phyloP scores from a whole-genome alignment of 139 green algal genomes.

The Coccomyxa sp. region DNA sequence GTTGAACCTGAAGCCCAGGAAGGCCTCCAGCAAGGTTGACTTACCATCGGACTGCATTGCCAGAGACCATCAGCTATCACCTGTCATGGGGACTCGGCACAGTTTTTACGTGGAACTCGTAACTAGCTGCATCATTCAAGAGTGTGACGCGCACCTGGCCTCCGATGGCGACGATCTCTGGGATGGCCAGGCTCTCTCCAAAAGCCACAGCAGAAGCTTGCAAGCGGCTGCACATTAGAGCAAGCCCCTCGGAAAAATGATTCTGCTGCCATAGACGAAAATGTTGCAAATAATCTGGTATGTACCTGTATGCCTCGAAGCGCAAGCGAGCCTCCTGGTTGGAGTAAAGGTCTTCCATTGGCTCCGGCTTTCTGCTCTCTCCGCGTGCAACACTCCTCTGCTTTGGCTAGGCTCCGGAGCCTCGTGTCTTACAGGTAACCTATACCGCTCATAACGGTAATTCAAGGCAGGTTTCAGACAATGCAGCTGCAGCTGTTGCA shows the following conservation, averaged over 20 bases:
- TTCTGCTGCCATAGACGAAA: neutral
- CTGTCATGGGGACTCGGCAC: no score
- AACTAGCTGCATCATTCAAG: conserved; percentile 4
- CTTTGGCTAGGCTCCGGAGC: no score
- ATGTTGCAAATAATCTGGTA: no score
- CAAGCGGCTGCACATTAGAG: conserved; percentile 33
- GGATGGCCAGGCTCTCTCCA: conserved; percentile 79
- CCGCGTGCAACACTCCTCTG: no score
- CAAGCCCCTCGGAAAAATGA: neutral
- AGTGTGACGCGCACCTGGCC: conserved; percentile 27
- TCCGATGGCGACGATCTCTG: conserved; percentile 90
- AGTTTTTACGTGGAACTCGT: neutral
- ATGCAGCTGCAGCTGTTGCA: no score
- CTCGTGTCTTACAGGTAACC: no score
- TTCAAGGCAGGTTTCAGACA: no score
- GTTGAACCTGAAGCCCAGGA: conserved; percentile 89
- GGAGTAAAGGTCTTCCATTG: conserved; percentile 48
- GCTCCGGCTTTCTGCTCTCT: no score
- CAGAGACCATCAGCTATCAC: no score
- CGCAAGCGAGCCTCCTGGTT: conserved; percentile 53
- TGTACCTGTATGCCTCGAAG: conserved; percentile 73
- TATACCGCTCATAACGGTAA: no score
- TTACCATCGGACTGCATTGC: conserved; percentile 89
- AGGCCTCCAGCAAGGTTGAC: conserved; percentile 81
- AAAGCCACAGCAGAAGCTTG: conserved; percentile 61